Base-by-base conservation (phyloP, 108 stramenopile genomes). In the Stephanodiscus triporus region DNA sequence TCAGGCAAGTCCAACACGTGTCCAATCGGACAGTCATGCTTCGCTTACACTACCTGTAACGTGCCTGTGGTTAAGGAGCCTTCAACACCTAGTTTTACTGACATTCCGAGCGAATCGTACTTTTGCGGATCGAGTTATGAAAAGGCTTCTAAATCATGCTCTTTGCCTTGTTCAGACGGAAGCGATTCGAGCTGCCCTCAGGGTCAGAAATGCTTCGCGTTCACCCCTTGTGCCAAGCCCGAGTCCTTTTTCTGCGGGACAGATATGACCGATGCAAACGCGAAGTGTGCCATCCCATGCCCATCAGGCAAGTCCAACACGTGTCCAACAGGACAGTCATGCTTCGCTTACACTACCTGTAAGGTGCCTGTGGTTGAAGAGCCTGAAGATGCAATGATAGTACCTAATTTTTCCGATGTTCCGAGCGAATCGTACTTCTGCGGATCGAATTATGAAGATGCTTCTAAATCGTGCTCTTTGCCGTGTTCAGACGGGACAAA, bases 331-430 rank as follows among this genome's bases (percentile, higher is more conserved):
- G 86, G 77, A 34, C 73, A 91, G 68, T 84, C 70, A 32, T 95
- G 94, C 57, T 92, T 78, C 72, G 91, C 94, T 26, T 90, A 95
- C 73, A 92, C 91, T 0, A 81, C 89, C 9, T 92, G 94, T 73
- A 84, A 88, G 51, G 4, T 29, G 29, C 16, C 53, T 23, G 8
- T 27, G 53, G 24, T 14, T 56, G 27, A 14, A 29, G 29, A 23
- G 24, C 24, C 13, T 42, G 61, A 63, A 34, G 71, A 29, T 23
- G 60, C 20, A 16, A 24, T 45, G 19, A 38, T n/a, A n/a, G n/a
- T 34, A 10, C 26, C 58, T 13, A 32, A 43, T 38, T 65, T 43
- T 40, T 65, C 45, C 4, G 45, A 38, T 16, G 37, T 72, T 63
- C 71, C 71, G 19, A 38, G 45, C 36, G 81, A 82, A 45, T 82